These are phyloP conservation scores for Rhodotorula diobovata DNA, from an alignment of 768 basidiomycete genomes.

Conservation along the genomic window DNA sequence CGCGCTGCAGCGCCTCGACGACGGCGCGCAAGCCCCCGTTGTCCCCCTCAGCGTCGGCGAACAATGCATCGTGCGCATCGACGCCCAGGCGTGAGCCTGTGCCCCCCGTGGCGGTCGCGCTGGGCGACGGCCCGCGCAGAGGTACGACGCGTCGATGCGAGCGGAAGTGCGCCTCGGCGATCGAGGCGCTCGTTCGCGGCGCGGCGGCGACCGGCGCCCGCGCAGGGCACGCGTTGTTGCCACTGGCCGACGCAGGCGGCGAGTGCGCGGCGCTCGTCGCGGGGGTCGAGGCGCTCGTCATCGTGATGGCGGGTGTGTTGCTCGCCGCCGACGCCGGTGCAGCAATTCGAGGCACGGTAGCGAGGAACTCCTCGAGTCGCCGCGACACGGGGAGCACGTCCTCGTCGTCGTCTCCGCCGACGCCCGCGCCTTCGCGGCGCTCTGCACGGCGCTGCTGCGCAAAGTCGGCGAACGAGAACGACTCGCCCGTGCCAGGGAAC, in stretches of 20 bases:
- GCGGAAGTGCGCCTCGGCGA: slow-evolving; percentile 15
- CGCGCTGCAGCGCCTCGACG: background rate
- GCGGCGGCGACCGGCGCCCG: background rate
- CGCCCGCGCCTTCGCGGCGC: background rate
- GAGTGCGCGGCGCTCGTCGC: background rate
- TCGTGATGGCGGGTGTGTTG: background rate
- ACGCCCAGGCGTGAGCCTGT: no score
- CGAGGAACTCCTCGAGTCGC: no score
- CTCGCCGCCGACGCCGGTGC: background rate
- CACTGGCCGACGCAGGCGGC: background rate
- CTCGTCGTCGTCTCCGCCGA: no score
- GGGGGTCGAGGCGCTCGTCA: slow-evolving; percentile 10
- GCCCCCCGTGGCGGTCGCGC: no score
- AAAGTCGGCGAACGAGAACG: background rate
- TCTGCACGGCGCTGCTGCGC: slow-evolving; percentile 4
- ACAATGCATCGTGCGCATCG: no score
- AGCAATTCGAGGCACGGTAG: no score
- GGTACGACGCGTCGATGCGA: slow-evolving; percentile 16
- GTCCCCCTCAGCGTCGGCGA: background rate
- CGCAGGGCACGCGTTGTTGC: background rate
- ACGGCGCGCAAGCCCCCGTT: background rate
- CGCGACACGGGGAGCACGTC: no score
- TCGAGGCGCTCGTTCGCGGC: slow-evolving; percentile 3
- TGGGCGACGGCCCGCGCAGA: background rate
- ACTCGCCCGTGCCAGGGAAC: background rate